Percentiles rank a stretch among this genome's conserved stretches.
phyloP scores from a whole-genome alignment of 306 rosid species.

The Cucurbita ficifolia region DNA sequence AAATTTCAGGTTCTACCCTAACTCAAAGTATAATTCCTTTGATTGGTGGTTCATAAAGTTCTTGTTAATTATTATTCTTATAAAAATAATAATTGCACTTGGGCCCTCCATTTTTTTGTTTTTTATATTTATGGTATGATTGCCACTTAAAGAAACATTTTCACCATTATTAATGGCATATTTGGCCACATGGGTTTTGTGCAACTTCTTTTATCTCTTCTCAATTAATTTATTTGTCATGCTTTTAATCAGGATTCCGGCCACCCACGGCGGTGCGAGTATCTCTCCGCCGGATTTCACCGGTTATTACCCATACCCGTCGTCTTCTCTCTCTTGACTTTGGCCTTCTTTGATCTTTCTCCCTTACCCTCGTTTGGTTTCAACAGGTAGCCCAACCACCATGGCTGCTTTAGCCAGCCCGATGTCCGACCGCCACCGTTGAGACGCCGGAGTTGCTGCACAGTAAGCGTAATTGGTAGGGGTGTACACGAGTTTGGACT shows the following conservation, averaged over 20 bases:
- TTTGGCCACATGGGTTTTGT: not conserved
- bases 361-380: no score
- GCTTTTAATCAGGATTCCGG: not conserved
- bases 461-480: no score
- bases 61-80: not conserved
- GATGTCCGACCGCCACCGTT: no score
- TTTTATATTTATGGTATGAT: not conserved
- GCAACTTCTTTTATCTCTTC: not conserved
- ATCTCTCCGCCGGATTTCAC: no score
- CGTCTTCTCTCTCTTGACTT: no score
- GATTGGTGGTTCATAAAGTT: conserved; percentile 1
- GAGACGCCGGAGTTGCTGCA: no score
- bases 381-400: no score
- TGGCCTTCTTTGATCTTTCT: no score
- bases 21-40: not conserved
- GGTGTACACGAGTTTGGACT: no score
- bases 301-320: no score
- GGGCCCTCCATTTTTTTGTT: not conserved
- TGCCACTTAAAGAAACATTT: not conserved
- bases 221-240: not conserved
- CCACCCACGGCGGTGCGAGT: no score
- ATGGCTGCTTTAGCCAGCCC: no score
- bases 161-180: not conserved
- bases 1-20: not conserved
- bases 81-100: not conserved